Conservation (phyloP, 2,329 filamentous ascomycete species). For the Fusarium camptoceras region DNA sequence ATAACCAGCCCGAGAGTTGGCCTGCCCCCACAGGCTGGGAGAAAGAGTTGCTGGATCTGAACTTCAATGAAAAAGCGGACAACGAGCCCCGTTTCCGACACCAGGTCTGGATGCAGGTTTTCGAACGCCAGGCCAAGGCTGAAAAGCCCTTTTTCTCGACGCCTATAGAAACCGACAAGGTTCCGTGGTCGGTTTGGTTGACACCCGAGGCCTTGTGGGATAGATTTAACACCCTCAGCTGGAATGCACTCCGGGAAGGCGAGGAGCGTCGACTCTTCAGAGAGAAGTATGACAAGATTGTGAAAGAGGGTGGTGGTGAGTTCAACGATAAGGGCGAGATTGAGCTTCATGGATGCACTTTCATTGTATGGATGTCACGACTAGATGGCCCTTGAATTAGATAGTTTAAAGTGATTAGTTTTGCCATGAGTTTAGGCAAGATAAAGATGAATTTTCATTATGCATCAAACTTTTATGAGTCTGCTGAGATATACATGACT, state of each 20-base stretch:
- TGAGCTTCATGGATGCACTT: slow-evolving; percentile 72
- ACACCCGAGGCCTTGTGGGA: slow-evolving; percentile 72
- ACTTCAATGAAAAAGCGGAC: slow-evolving; percentile 64
- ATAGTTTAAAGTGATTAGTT: background rate
- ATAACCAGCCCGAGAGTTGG: slow-evolving; percentile 72
- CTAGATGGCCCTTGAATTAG: slow-evolving; percentile 37
- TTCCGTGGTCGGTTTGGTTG: slow-evolving; percentile 60
- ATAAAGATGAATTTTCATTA: slow-evolving; percentile 36
- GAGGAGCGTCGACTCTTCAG: slow-evolving; percentile 62
- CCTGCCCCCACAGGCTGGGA: slow-evolving; percentile 70
- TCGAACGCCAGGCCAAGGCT: slow-evolving; percentile 67
- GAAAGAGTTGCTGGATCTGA: slow-evolving; percentile 68
- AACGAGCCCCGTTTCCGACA: slow-evolving; percentile 74
- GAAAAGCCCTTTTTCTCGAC: slow-evolving; percentile 66
- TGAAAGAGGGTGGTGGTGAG: slow-evolving; percentile 65
- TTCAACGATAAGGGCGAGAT: slow-evolving; percentile 72
- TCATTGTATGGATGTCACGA: slow-evolving; percentile 70
- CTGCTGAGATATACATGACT: slow-evolving; percentile 80
- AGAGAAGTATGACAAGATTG: slow-evolving; percentile 63
- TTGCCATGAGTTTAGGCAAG: slow-evolving; percentile 4
- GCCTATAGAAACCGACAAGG: slow-evolving; percentile 66
- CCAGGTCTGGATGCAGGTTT: slow-evolving; percentile 71
- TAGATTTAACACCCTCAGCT: slow-evolving; percentile 74
- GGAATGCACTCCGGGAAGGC: slow-evolving; percentile 70
- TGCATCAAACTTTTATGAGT: slow-evolving; percentile 55